Evolutionary conservation across 805 yeast species (phyloP).

Genomic region (Ogataea zsoltii): DNA sequence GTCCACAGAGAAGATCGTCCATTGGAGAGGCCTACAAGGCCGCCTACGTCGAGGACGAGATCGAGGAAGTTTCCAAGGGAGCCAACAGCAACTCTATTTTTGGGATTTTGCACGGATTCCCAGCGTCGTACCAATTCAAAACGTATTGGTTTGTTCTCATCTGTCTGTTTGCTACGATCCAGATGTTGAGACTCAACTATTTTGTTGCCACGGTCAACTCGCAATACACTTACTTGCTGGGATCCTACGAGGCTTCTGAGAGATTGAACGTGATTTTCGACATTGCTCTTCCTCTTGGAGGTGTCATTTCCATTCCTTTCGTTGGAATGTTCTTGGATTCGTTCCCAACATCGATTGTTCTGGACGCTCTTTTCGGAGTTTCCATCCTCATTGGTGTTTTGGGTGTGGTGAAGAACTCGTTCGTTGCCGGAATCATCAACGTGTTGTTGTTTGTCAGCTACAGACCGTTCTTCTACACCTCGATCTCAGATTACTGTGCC

Average conservation of each 20-base stretch:
- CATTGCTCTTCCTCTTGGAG: constrained; percentile 57
- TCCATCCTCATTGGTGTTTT: constrained; percentile 49
- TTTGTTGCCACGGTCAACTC: constrained; percentile 59
- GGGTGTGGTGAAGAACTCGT: constrained; percentile 44
- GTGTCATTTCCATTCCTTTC: constrained; percentile 54
- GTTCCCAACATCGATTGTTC: constrained; percentile 47
- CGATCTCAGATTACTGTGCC: constrained; percentile 58
- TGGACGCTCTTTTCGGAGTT: constrained; percentile 39
- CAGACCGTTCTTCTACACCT: constrained; percentile 61
- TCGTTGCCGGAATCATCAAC: constrained; percentile 43
- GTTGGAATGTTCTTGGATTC: constrained; percentile 53
- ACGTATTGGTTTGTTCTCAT: constrained; percentile 55
- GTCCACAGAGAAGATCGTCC: constrained; percentile 46
- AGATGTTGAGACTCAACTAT: constrained; percentile 57
- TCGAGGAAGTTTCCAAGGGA: constrained; percentile 35
- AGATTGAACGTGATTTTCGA: constrained; percentile 49
- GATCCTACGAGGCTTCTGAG: constrained; percentile 40
- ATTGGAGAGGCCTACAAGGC: constrained; percentile 58
- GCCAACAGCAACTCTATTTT: constrained; percentile 45
- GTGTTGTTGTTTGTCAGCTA: constrained; percentile 51
- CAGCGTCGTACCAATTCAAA: constrained; percentile 48
- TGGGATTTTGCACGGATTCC: constrained; percentile 55
- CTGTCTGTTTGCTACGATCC: constrained; percentile 52
- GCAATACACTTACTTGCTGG: constrained; percentile 50
- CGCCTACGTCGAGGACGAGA: constrained; percentile 53